Evolutionary conservation across 495 filamentous ascomycete genomes (phyloP), one percentile per base, ranked within the genome.

Genomic region (Neurospora cerealis): DNA sequence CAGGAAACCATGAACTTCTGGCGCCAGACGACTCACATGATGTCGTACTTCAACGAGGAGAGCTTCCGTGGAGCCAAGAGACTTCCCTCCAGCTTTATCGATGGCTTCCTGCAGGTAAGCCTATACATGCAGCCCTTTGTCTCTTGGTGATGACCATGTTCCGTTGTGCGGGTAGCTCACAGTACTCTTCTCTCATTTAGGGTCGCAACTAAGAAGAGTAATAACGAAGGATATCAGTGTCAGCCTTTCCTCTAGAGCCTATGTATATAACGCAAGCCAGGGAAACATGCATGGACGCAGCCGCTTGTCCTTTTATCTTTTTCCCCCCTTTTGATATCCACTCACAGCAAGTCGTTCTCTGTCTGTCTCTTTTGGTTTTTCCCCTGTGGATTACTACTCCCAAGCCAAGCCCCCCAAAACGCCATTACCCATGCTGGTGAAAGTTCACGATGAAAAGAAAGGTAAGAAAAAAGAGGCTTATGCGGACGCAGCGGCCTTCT

Each of bases 1-100:
- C 75, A 97, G 94, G 96, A 99, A 89, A 98, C 94, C 42, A 88
- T 98, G 86, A 99, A 98, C 84, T 99, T 91, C 89, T 99, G 96
- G 96, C 97, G 97, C 85, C 96, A 98, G 85, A 87, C 95, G 71
- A 92, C 93, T 69, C 96, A 99, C 81, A 89, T 99, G 76, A 93
- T 99, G 87, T 97, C 97, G 80, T 99, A 96, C 84, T 99, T 98
- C 88, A 89, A 93, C 78, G 86, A 90, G 80, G 93, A 97, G 82
- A 94, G 97, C 81, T 86, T 86, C 77, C 81, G 82, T 69, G 84
- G 84, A 17, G 93, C 97, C 75, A 91, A 92, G 73, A 88, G 88
- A 76, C 83, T 97, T 82, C 96, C 96, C 38, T 85, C 88, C 73
- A 93, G 89, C 83, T 98, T 99, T 84, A 94, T 99, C 83, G 87